A percentile compares a stretch with the other conserved stretches of the same genome.
Evolutionary conservation across 106 monocot species (phyloP).

Genomic region (Apostasia shenzhenica): DNA sequence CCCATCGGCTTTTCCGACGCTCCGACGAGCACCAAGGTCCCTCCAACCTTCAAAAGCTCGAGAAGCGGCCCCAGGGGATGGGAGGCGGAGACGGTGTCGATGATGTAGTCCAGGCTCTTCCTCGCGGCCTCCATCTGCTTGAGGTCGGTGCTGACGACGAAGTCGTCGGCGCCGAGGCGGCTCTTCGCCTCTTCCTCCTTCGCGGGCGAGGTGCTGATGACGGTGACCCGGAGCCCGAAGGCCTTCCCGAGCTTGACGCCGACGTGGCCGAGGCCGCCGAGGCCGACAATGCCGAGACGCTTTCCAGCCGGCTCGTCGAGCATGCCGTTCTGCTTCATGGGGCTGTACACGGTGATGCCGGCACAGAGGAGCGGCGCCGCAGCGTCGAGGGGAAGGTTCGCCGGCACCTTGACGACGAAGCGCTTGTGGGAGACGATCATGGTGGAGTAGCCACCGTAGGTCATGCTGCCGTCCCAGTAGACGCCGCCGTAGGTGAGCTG

Average conservation of each 20-base stretch:
- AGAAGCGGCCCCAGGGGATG: conserved; percentile 63
- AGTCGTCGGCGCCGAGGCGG: conserved; percentile 36
- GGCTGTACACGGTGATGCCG: conserved; percentile 63
- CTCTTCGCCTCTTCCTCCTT: conserved; percentile 53
- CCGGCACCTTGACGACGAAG: conserved; percentile 53
- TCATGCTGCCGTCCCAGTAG: conserved; percentile 90
- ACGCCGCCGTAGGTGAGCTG: conserved; percentile 73
- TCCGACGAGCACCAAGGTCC: conserved; percentile 46
- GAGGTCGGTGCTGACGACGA: conserved; percentile 43
- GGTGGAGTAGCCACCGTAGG: conserved; percentile 77
- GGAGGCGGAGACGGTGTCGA: conserved; percentile 50
- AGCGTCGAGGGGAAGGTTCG: conserved; percentile 39
- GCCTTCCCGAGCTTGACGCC: conserved; percentile 67
- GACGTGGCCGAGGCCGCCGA: conserved; percentile 60
- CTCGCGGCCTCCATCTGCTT: conserved; percentile 33
- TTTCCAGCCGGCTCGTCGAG: conserved; percentile 24
- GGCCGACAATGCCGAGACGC: conserved; percentile 58
- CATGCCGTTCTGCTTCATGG: conserved; percentile 61
- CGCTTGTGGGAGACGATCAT: conserved; percentile 67
- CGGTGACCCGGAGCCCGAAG: conserved; percentile 53
- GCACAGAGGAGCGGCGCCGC: conserved; percentile 58
- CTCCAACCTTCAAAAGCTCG: conserved; percentile 54
- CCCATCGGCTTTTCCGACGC: conserved; percentile 59
- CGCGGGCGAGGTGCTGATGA: conserved; percentile 54
- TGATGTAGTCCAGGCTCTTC: conserved; percentile 52